Evolutionary conservation across 2,329 filamentous ascomycete genomes (phyloP).

Genomic region (Talaromyces sp.): DNA sequence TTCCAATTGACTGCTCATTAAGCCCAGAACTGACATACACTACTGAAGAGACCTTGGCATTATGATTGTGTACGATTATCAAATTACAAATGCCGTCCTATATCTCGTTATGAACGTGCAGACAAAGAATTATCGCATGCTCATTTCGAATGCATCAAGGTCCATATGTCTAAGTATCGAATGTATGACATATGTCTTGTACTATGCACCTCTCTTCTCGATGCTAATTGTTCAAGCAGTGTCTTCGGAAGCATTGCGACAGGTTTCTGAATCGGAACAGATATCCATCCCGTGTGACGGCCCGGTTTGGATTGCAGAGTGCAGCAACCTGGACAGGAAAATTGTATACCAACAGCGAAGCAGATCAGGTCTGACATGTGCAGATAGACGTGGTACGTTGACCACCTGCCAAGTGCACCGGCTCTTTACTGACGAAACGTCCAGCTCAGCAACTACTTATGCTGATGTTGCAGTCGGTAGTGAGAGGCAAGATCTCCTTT

Average conservation of each 20-base stretch:
- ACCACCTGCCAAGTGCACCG: not conserved
- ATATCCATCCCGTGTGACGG: not conserved
- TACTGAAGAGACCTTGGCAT: not conserved
- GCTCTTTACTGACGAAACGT: not conserved
- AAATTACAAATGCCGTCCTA: not conserved
- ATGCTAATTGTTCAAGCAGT: not conserved
- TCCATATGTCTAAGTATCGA: constrained; percentile 3
- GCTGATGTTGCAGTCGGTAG: constrained; percentile 1
- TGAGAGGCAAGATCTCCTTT: not conserved
- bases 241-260: not conserved
- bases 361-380: not conserved
- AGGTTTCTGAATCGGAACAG: not conserved
- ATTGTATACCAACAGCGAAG: not conserved
- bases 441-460: constrained; percentile 1
- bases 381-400: not conserved
- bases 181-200: not conserved
- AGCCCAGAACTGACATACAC: no score
- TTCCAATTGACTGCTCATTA: not conserved
- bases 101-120: not conserved
- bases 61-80: not conserved
- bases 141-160: not conserved
- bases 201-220: not conserved
- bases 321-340: not conserved
- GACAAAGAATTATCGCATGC: not conserved
- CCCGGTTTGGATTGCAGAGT: not conserved